A percentile compares a stretch with the other conserved stretches of the same genome.
Evolutionary conservation across 352 stramenopile species (phyloP).

Genomic region (Phytophthora pisi): DNA sequence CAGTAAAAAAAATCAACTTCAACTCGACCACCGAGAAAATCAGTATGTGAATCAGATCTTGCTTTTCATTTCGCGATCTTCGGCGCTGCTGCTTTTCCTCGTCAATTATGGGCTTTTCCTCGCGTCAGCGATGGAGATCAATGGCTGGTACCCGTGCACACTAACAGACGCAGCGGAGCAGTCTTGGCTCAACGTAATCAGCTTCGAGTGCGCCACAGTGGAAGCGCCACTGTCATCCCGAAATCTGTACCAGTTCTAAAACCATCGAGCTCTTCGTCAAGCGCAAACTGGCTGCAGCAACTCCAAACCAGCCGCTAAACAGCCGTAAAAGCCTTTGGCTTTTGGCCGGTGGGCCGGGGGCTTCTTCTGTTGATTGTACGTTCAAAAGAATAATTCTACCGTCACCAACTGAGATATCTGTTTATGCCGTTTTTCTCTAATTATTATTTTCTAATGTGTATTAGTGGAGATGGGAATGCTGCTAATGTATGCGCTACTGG

Average conservation of each 20-base stretch:
- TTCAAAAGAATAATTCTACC: not conserved
- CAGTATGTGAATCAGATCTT: constrained; percentile 8
- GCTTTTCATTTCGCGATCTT: constrained; percentile 16
- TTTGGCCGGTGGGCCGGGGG: constrained; percentile 50
- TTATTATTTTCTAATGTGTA: not conserved
- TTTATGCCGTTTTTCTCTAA: not conserved
- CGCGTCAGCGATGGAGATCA: constrained; percentile 20
- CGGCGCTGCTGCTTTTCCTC: constrained; percentile 9
- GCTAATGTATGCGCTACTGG: constrained; percentile 38
- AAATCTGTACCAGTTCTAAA: constrained; percentile 40
- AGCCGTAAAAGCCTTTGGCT: constrained; percentile 52
- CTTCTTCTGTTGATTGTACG: constrained; percentile 42
- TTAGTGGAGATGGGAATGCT: constrained; percentile 50
- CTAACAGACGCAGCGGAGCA: constrained; percentile 19
- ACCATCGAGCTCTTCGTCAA: constrained; percentile 57
- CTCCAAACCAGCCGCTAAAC: constrained; percentile 1
- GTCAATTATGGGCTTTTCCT: constrained; percentile 2
- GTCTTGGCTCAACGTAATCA: constrained; percentile 13
- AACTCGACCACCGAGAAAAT: constrained; percentile 11
- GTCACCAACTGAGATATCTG: no score
- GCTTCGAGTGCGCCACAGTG: constrained; percentile 53
- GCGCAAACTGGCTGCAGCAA: constrained; percentile 31
- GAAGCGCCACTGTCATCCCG: constrained; percentile 41
- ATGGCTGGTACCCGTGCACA: constrained; percentile 57
- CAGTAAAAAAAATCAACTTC: constrained; percentile 21